A percentile compares a stretch with the other conserved stretches of the same genome.
Conservation (phyloP, 2,329 filamentous ascomycete species). For the Scortechinia acanthostroma region DNA sequence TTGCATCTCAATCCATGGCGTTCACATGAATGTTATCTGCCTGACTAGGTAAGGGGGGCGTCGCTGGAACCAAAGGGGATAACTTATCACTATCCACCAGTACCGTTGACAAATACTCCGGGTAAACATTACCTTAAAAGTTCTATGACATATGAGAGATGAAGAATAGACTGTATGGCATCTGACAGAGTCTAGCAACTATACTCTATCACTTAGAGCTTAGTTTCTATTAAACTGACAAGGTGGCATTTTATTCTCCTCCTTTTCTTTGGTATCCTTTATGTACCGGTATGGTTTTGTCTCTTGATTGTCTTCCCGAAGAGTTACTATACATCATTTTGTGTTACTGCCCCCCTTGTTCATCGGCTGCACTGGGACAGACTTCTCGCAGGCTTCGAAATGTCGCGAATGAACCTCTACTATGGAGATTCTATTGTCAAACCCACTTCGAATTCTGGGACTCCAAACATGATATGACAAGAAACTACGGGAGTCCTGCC, state of each 20-base stretch:
- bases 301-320: slow-evolving; percentile 36
- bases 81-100: too few relatives aligned
- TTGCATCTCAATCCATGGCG: too few relatives aligned
- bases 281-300: slow-evolving; percentile 18
- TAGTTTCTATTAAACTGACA: too few relatives aligned
- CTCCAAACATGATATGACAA: slow-evolving; percentile 25
- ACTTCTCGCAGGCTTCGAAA: slow-evolving; percentile 36
- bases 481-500: slow-evolving; percentile 27
- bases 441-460: slow-evolving; percentile 46
- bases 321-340: slow-evolving; percentile 52
- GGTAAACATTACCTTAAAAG: too few relatives aligned
- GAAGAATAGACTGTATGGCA: too few relatives aligned
- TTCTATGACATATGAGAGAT: too few relatives aligned
- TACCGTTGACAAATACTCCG: too few relatives aligned
- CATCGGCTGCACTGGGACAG: slow-evolving; percentile 35
- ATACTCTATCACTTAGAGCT: too few relatives aligned
- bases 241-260: not conserved
- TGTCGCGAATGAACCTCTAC: slow-evolving; percentile 39
- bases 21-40: too few relatives aligned
- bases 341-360: slow-evolving; percentile 34
- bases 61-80: too few relatives aligned
- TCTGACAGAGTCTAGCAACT: too few relatives aligned
- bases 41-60: too few relatives aligned
- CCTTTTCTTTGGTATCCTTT: not conserved
- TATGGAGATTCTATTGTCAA: slow-evolving; percentile 51